phyloP scores from a whole-genome alignment of 306 rosid genomes.

The Prunus campanulata region DNA sequence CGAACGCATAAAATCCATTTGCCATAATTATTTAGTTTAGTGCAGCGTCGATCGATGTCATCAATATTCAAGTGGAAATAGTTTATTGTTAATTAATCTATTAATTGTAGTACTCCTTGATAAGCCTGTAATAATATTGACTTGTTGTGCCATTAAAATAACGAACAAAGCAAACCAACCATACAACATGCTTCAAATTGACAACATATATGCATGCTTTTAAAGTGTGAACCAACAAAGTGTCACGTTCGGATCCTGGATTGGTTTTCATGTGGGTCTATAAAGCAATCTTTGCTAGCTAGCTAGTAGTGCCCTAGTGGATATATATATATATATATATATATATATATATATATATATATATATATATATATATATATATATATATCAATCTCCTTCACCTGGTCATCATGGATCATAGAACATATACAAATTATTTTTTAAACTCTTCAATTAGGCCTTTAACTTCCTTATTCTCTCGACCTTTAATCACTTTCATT shows the following conservation, averaged over 20 bases:
- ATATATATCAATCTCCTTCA: not conserved
- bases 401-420: too few relatives aligned
- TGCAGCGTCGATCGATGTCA: too few relatives aligned
- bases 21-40: too few relatives aligned
- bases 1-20: too few relatives aligned
- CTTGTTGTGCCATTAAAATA: not conserved
- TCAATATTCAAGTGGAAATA: too few relatives aligned
- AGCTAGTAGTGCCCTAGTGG: conserved; percentile 33
- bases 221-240: conserved; percentile 2
- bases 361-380: not conserved
- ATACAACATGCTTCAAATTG: not conserved
- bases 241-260: conserved; percentile 25
- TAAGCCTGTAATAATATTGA: not conserved
- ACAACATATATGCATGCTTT: not conserved
- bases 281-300: conserved; percentile 22
- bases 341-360: not conserved
- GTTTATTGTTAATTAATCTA: too few relatives aligned
- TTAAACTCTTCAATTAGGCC: too few relatives aligned
- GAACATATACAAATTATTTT: too few relatives aligned
- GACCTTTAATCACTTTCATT: too few relatives aligned
- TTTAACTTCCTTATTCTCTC: too few relatives aligned
- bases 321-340: too few relatives aligned
- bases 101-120: too few relatives aligned
- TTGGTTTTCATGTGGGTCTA: conserved; percentile 55
- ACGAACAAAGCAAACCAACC: not conserved